phyloP scores from a whole-genome alignment of 2,329 filamentous ascomycete species.

The Blastomyces gilchristii region DNA sequence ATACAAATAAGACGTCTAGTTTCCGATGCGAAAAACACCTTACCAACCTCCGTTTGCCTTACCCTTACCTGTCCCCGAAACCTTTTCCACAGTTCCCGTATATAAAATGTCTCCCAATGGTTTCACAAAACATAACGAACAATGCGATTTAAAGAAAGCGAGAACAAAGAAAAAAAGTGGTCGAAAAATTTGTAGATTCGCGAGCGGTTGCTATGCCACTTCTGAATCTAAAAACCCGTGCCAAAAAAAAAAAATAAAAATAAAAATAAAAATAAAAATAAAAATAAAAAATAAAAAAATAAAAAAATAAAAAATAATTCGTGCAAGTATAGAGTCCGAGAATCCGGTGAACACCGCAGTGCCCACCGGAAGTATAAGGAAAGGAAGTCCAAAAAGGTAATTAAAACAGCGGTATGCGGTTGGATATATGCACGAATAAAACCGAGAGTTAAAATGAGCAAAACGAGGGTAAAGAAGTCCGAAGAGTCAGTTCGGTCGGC shows the following conservation, averaged over 20 bases:
- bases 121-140: constrained; percentile 33
- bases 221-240: background rate
- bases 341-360: constrained; percentile 8
- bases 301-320: background rate
- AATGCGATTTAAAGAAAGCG: constrained; percentile 27
- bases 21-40: constrained; percentile 21
- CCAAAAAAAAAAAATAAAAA: background rate
- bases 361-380: constrained; percentile 6
- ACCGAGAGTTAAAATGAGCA: constrained; percentile 14
- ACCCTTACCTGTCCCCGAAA: constrained; percentile 23
- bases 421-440: constrained; percentile 13
- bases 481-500: constrained; percentile 14
- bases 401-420: constrained; percentile 15
- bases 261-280: too few relatives aligned
- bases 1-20: constrained; percentile 5
- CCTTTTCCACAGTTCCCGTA: constrained; percentile 23
- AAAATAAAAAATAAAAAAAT: too few relatives aligned
- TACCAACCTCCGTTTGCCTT: constrained; percentile 28
- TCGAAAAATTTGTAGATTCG: background rate
- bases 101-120: constrained; percentile 21
- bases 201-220: background rate
- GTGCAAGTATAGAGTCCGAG: constrained; percentile 1
- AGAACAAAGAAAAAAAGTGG: background rate
- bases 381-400: constrained; percentile 8
- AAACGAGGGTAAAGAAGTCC: constrained; percentile 15